Evolutionary conservation across 768 basidiomycete species (phyloP).

Genomic region (Guyanaporus albipodus): DNA sequence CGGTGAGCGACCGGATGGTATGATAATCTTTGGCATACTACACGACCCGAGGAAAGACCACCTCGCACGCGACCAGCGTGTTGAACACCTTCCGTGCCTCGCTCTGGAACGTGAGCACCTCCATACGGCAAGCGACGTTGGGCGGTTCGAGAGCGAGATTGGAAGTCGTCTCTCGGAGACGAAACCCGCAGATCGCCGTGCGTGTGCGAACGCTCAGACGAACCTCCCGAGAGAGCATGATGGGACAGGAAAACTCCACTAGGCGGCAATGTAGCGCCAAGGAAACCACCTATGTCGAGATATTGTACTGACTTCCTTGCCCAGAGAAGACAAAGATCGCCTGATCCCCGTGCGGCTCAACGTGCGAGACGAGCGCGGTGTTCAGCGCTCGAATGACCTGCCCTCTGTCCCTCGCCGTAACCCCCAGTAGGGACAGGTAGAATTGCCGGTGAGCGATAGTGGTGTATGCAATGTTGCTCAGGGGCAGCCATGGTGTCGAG

Average conservation of each 20-base stretch:
- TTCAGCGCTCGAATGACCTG: slow-evolving; percentile 48
- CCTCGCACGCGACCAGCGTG: slow-evolving; percentile 55
- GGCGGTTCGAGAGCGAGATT: slow-evolving; percentile 40
- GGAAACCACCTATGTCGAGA: slow-evolving; percentile 53
- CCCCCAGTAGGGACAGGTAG: slow-evolving; percentile 49
- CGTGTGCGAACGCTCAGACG: slow-evolving; percentile 34
- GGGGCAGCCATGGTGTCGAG: slow-evolving; percentile 21
- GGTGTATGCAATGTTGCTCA: slow-evolving; percentile 62
- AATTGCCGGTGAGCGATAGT: slow-evolving; percentile 61
- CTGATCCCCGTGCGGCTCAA: slow-evolving; percentile 25
- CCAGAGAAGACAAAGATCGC: slow-evolving; percentile 74
- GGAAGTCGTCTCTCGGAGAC: slow-evolving; percentile 27
- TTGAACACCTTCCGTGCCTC: slow-evolving; percentile 45
- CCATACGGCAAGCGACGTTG: slow-evolving; percentile 32
- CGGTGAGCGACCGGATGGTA: slow-evolving; percentile 50
- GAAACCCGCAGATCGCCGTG: slow-evolving; percentile 45
- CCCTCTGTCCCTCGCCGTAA: slow-evolving; percentile 39
- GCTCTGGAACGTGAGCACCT: slow-evolving; percentile 26
- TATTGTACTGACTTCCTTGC: slow-evolving; percentile 70
- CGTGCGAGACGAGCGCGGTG: slow-evolving; percentile 32
- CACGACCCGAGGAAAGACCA: slow-evolving; percentile 67
- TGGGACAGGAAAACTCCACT: slow-evolving; percentile 49
- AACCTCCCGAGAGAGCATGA: slow-evolving; percentile 42
- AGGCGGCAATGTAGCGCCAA: slow-evolving; percentile 48
- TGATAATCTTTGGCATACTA: slow-evolving; percentile 57